Conservation (phyloP, 2,329 filamentous ascomycete genomes). For the Ascochyta clinopodiicola region DNA sequence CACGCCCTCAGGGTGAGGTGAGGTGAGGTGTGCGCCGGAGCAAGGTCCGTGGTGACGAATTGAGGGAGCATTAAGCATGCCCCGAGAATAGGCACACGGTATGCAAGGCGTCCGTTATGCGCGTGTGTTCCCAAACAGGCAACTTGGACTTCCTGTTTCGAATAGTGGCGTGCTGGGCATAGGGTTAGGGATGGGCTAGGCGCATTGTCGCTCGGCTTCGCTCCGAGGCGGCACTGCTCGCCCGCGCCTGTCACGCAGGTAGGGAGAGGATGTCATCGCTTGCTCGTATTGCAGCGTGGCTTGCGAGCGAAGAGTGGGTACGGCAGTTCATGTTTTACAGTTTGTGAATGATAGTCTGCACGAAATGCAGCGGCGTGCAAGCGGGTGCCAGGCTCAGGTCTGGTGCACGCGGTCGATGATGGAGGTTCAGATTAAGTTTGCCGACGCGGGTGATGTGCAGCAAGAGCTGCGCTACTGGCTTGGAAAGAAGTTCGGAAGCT, state of each 20-base stretch:
- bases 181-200: too few relatives aligned
- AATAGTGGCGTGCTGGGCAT: not conserved
- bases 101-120: not conserved
- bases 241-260: not conserved
- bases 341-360: not conserved
- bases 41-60: not conserved
- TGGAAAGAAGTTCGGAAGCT: not conserved
- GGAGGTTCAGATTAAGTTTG: conserved; percentile 20
- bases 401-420: conserved; percentile 1
- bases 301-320: not conserved
- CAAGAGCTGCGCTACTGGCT: conserved; percentile 2
- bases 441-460: conserved; percentile 16
- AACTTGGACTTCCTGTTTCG: not conserved
- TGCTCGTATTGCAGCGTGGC: not conserved
- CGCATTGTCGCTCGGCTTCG: not conserved
- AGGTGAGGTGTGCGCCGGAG: not conserved
- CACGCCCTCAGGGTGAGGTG: too few relatives aligned
- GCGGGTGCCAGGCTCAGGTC: conserved; percentile 2
- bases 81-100: not conserved
- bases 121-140: not conserved
- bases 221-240: not conserved
- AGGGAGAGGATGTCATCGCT: not conserved
- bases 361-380: not conserved
- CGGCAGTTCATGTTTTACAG: not conserved
- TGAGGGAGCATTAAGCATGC: not conserved